Evolutionary conservation across 345 rosid species (phyloP).

Genomic region (Rhodamnia argentea): DNA sequence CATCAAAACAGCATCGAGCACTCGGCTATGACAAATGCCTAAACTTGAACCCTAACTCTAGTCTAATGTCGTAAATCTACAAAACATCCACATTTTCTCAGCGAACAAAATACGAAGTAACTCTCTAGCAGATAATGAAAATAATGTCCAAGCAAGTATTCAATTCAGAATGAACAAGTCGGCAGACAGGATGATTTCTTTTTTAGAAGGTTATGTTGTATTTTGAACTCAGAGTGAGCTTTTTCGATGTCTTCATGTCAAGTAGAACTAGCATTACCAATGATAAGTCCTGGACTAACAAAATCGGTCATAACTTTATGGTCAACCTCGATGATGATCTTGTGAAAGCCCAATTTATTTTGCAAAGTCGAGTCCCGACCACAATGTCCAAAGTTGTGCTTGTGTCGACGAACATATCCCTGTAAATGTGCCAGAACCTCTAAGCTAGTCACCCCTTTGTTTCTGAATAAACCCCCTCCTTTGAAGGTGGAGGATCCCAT

Average conservation of each 20-base stretch:
- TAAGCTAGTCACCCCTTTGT: rapidly evolving
- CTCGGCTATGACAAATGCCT: background rate
- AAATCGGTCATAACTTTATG: background rate
- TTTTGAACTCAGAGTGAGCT: background rate
- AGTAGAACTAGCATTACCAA: rapidly evolving
- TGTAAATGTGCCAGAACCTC: background rate
- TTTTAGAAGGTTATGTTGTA: background rate
- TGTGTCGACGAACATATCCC: background rate
- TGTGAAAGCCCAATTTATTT: background rate
- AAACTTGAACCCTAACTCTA: background rate
- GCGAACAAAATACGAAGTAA: background rate
- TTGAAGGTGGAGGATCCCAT: background rate
- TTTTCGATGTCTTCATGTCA: background rate
- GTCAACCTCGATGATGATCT: background rate
- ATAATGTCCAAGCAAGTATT: background rate
- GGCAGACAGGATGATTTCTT: rapidly evolving
- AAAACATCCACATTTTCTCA: background rate
- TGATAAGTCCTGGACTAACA: background rate
- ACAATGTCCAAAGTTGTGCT: background rate
- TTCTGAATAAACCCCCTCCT: background rate
- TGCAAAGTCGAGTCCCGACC: background rate
- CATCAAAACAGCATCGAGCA: background rate
- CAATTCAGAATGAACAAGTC: background rate
- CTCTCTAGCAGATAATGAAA: background rate
- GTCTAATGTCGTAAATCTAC: background rate